Evolutionary conservation across 164 flowering plant genomes (phyloP), one percentile per base, ranked within the genome.

Genomic region (Vitis rotundifolia): DNA sequence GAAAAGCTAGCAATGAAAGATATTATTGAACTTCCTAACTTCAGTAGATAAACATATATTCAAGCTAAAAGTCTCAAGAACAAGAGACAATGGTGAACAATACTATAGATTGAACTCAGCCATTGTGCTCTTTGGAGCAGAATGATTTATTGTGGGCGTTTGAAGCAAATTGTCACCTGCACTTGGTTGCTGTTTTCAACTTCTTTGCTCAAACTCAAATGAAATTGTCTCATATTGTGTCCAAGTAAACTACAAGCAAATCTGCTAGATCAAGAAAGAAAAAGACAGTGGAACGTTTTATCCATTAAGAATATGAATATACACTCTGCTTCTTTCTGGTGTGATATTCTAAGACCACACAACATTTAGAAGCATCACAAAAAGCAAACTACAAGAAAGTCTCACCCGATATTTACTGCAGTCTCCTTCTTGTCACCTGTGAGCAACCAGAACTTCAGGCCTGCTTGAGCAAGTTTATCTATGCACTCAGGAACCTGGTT

Each of bases 401-500:
- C 76, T 67, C 29, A 88, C 92, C 92, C 92, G 22, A 88, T 81
- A 68, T 86, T 88, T 47, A 88, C 77, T 11, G 92, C 92, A 68
- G 92, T 88, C 69, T 88, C 92, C 76, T 60, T 84, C 68, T 88
- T 86, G 71, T 88, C 92, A 5, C 92, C 92, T 2, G 90, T 88
- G 15, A 88, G 80, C 26, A 88, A 53, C 92, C 92, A 88, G 47
- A 86, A 86, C 75, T 85, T 86, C 54, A 88, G 44, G 19, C 92
- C 92, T n/a, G 92, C 92, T 76, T 86, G 89, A 6, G 89, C 86
- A 59, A 88, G 86, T 73, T 82, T 86, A 68, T 88, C 90, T 18
- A 88, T 88, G 78, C 92, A 88, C 66, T 86, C 78, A 8, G 92
- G 86, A 60, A 88, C 92, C 92, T 88, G 81, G 26, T 22, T 22